Evolutionary conservation across 2,329 filamentous ascomycete species (phyloP).

Genomic region (Cercospora zeae-maydis): DNA sequence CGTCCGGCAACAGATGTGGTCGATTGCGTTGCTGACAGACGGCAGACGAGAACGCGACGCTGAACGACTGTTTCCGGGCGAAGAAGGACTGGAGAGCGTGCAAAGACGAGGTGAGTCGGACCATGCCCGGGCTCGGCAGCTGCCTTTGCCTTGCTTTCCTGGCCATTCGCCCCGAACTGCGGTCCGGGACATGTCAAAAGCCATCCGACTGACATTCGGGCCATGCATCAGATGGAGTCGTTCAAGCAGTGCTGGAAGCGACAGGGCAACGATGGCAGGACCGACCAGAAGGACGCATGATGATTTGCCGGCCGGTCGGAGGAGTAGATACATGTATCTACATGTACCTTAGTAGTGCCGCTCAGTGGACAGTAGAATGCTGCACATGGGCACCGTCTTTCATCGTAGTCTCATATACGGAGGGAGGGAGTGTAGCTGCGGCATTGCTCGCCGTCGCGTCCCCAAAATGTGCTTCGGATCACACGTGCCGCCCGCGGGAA

Average conservation of each 20-base stretch:
- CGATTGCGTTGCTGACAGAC: conserved; percentile 3
- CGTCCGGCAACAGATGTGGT: not conserved
- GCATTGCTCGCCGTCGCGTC: not conserved
- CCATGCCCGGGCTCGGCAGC: conserved; percentile 6
- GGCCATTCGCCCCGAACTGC: not conserved
- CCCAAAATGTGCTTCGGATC: not conserved
- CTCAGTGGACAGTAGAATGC: not conserved
- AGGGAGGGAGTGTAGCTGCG: not conserved
- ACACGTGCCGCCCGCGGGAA: not conserved
- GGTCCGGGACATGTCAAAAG: not conserved
- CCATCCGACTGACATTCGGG: conserved; percentile 15
- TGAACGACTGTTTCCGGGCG: conserved; percentile 94
- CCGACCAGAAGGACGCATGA: conserved; percentile 67
- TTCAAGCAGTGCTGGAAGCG: conserved; percentile 91
- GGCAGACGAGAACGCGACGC: conserved; percentile 76
- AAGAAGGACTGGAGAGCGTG: conserved; percentile 95
- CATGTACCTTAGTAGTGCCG: no score
- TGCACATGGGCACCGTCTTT: not conserved
- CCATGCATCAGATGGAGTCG: conserved; percentile 77
- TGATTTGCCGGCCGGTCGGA: not conserved
- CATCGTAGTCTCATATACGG: not conserved
- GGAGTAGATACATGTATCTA: not conserved
- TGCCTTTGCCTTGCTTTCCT: not conserved
- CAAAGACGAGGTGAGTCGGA: conserved; percentile 72
- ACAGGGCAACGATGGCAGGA: conserved; percentile 81